A percentile compares a stretch with the other conserved stretches of the same genome.
Evolutionary conservation across 2,329 filamentous ascomycete species (phyloP).

Genomic region (Cladophialophora carrionii): DNA sequence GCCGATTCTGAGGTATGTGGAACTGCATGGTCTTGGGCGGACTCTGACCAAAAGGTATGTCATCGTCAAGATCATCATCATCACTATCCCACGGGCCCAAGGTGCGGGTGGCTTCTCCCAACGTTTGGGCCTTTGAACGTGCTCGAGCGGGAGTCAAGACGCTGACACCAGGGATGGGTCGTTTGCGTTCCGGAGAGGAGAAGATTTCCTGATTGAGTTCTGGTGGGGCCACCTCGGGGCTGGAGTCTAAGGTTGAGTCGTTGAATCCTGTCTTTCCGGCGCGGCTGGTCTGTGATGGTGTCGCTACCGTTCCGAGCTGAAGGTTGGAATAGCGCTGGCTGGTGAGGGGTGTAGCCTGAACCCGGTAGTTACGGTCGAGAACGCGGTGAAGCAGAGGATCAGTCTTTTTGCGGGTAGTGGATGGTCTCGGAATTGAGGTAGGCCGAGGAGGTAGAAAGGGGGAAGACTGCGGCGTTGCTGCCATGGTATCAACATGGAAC

Average conservation of each 20-base stretch:
- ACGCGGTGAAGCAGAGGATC: conserved; percentile 87
- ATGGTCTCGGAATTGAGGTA: conserved; percentile 49
- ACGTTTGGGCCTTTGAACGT: conserved; percentile 2
- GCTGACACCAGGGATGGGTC: conserved; percentile 71
- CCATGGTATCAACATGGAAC: conserved; percentile 52
- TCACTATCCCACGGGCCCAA: conserved; percentile 71
- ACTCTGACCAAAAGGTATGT: conserved; percentile 68
- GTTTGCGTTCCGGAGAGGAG: conserved; percentile 65
- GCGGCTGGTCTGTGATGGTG: conserved; percentile 42
- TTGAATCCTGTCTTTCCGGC: conserved; percentile 22
- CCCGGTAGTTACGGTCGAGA: conserved; percentile 92
- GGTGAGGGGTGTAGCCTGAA: conserved; percentile 82
- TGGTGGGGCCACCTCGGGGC: conserved; percentile 73
- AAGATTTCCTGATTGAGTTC: conserved; percentile 85
- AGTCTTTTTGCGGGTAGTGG: conserved; percentile 45
- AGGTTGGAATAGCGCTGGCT: conserved; percentile 30
- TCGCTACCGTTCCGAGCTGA: conserved; percentile 32
- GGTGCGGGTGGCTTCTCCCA: conserved; percentile 43
- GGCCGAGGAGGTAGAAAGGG: conserved; percentile 56
- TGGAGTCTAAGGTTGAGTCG: conserved; percentile 60
- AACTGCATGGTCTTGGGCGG: conserved; percentile 75
- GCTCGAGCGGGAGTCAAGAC: conserved; percentile 69
- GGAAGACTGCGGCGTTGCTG: conserved; percentile 62
- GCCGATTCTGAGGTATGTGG: conserved; percentile 54
- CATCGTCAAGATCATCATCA: conserved; percentile 63